These are phyloP conservation scores for Gorgonomyces haynaldii DNA, from an alignment of 192 early-diverging fungal species.

Conservation along the genomic window DNA sequence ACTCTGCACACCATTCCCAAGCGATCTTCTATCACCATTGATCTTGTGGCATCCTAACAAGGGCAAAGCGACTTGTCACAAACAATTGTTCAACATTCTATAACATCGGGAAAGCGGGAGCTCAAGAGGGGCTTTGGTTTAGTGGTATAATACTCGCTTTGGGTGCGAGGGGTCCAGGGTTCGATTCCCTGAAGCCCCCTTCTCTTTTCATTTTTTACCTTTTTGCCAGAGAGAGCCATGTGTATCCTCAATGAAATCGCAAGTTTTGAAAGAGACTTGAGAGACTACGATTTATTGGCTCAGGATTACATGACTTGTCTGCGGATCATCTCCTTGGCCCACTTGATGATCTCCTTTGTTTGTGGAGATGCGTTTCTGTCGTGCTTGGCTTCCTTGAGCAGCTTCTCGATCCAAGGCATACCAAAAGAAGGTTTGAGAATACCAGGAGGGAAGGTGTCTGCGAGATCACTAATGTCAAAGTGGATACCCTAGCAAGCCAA, in stretches of 20 bases:
- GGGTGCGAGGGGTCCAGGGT: no score
- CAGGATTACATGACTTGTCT: conserved; percentile 15
- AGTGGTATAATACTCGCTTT: no score
- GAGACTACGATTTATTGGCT: no score
- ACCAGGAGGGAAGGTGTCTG: conserved; percentile 73
- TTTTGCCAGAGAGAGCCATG: no score
- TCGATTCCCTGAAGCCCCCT: no score
- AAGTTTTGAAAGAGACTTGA: no score
- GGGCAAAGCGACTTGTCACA: not conserved
- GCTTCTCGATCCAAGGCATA: conserved; percentile 60
- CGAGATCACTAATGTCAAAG: conserved; percentile 62
- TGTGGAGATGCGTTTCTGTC: conserved; percentile 32
- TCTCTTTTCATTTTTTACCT: no score
- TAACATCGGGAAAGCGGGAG: no score
- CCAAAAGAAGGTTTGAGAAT: conserved; percentile 53
- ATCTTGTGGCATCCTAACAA: not conserved
- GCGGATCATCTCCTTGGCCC: conserved; percentile 30
- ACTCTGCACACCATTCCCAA: no score
- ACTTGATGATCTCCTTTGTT: conserved; percentile 55
- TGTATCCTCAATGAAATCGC: no score
- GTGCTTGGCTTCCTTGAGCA: conserved; percentile 70
- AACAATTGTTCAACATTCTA: no score
- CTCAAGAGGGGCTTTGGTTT: no score
- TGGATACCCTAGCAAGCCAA: conserved; percentile 74
- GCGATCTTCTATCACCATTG: not conserved